A percentile compares a stretch with the other conserved stretches of the same genome.
Conservation (phyloP, 176 grass and related monocot genomes). For the Musa troglodytarum region DNA sequence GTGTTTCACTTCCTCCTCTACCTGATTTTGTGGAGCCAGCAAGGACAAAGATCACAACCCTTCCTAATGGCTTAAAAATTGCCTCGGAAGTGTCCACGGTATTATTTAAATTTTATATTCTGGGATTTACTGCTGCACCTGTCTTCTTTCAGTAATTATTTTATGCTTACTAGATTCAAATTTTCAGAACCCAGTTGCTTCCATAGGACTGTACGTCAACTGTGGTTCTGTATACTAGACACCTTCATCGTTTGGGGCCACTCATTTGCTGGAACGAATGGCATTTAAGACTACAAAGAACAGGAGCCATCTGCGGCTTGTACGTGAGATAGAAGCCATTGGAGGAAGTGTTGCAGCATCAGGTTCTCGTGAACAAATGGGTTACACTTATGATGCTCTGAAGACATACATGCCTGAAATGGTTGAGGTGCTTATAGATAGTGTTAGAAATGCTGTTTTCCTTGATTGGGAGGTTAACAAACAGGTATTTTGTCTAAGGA, state of each 20-base stretch:
- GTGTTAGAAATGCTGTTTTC: slow-evolving; percentile 66
- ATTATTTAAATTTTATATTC: slow-evolving; percentile 15
- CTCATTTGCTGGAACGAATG: slow-evolving; percentile 72
- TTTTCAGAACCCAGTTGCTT: slow-evolving; percentile 56
- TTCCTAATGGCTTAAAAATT: slow-evolving; percentile 76
- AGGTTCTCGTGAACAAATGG: slow-evolving; percentile 68
- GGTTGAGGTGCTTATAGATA: slow-evolving; percentile 92
- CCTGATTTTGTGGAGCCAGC: slow-evolving; percentile 53
- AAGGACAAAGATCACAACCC: slow-evolving; percentile 68
- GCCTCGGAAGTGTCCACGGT: slow-evolving; percentile 67
- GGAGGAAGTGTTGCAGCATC: slow-evolving; percentile 72
- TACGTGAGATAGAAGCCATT: slow-evolving; percentile 75
- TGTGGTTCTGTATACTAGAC: slow-evolving; percentile 79
- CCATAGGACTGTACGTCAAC: slow-evolving; percentile 71
- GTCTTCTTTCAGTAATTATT: not conserved
- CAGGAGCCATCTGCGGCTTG: slow-evolving; percentile 66
- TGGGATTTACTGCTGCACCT: not conserved
- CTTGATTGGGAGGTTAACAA: slow-evolving; percentile 94
- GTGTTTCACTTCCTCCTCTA: slow-evolving; percentile 54
- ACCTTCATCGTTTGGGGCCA: slow-evolving; percentile 44
- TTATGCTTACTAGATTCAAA: slow-evolving; percentile 16
- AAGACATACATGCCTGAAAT: slow-evolving; percentile 91
- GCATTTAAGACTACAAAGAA: slow-evolving; percentile 71
- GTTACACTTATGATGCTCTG: slow-evolving; percentile 70
- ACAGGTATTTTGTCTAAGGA: slow-evolving; percentile 43